Conservation (phyloP, 345 rosid species). For the Barbarea vulgaris region DNA sequence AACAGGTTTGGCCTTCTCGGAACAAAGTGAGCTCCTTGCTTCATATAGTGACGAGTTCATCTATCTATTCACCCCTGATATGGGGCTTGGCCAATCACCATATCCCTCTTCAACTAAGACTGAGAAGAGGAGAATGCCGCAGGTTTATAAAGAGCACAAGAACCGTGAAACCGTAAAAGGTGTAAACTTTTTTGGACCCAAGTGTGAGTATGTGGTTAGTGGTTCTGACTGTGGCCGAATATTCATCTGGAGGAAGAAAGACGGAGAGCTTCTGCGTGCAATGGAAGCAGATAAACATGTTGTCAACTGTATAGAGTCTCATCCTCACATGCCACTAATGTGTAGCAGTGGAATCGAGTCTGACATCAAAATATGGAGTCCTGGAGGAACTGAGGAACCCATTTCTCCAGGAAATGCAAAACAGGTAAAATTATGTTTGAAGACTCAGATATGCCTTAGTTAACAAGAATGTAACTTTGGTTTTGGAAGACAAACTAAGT, state of each 20-base stretch:
- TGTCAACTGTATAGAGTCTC: conserved; percentile 82
- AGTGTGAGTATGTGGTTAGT: conserved; percentile 86
- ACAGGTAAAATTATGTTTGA: conserved; percentile 54
- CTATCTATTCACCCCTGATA: conserved; percentile 69
- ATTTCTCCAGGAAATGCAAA: conserved; percentile 51
- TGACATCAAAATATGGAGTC: conserved; percentile 87
- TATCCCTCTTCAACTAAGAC: conserved; percentile 47
- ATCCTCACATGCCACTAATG: conserved; percentile 69
- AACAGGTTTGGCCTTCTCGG: conserved; percentile 87
- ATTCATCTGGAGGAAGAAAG: conserved; percentile 89
- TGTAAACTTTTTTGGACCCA: conserved; percentile 83
- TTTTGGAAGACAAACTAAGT: not conserved
- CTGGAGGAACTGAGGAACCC: conserved; percentile 66
- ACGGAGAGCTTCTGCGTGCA: conserved; percentile 78
- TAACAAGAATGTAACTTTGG: not conserved
- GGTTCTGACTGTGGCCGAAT: conserved; percentile 94
- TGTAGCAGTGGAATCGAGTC: conserved; percentile 83
- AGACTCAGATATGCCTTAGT: not conserved
- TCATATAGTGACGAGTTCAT: conserved; percentile 73
- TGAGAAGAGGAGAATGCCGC: conserved; percentile 44
- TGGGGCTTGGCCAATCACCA: conserved; percentile 79
- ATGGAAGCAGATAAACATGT: conserved; percentile 77
- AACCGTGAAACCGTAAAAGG: conserved; percentile 79
- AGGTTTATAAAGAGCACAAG: conserved; percentile 72
- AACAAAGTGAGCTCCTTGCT: conserved; percentile 85